phyloP scores from a whole-genome alignment of 2,329 filamentous ascomycete species.

The Arthrobotrys iridis region DNA sequence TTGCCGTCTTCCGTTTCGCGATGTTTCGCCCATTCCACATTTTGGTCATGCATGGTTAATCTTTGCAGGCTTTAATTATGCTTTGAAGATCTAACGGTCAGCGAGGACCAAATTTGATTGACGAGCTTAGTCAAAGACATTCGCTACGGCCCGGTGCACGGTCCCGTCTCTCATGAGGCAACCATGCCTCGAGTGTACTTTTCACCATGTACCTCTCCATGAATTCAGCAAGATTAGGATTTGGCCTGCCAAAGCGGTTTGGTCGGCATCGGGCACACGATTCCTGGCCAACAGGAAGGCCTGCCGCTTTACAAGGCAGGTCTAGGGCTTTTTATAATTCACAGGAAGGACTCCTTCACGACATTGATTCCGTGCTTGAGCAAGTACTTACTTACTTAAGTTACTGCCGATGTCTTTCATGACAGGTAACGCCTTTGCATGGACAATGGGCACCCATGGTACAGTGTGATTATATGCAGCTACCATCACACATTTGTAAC shows the following conservation, averaged over 20 bases:
- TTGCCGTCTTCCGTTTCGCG: neutral
- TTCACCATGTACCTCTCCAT: neutral
- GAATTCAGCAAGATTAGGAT: neutral
- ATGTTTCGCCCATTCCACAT: slow-evolving; percentile 7
- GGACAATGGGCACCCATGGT: neutral
- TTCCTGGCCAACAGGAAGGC: slow-evolving; percentile 5
- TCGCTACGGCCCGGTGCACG: slow-evolving; percentile 22
- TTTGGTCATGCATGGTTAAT: neutral
- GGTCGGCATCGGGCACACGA: neutral
- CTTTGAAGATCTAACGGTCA: neutral
- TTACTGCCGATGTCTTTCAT: neutral
- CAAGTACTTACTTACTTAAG: too few relatives aligned
- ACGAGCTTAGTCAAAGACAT: neutral
- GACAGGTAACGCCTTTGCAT: neutral
- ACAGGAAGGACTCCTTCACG: too few relatives aligned
- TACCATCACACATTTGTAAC: neutral
- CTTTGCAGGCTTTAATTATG: neutral
- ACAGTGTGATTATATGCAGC: neutral
- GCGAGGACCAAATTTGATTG: neutral
- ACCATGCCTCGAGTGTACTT: neutral
- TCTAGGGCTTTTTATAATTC: too few relatives aligned
- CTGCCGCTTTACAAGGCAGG: too few relatives aligned
- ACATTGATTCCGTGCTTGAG: neutral
- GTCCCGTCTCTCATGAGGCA: neutral
- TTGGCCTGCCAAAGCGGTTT: neutral